phyloP scores from a whole-genome alignment of 768 basidiomycete species.

The Termitomyces sp. region DNA sequence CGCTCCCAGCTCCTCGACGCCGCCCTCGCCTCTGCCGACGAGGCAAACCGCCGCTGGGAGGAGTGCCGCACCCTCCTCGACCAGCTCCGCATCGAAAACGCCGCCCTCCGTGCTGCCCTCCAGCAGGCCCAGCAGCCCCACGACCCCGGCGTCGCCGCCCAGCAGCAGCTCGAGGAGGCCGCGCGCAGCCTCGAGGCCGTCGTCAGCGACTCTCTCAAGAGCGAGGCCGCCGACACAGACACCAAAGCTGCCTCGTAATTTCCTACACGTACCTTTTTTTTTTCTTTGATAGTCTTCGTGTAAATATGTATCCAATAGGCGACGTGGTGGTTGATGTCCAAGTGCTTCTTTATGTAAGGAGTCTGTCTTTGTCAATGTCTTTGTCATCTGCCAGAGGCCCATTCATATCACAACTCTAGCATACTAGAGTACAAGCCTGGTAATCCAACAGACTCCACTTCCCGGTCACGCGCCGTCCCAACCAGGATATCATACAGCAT shows the following conservation, averaged over 20 bases:
- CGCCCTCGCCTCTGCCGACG: slow-evolving; percentile 80
- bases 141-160: slow-evolving; percentile 1
- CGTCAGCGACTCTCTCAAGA: slow-evolving; percentile 18
- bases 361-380: slow-evolving; percentile 32
- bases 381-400: slow-evolving; percentile 26
- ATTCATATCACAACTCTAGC: not conserved
- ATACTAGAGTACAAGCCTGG: not conserved
- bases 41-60: slow-evolving; percentile 86
- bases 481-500: slow-evolving; percentile 8
- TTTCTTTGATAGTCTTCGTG: not conserved
- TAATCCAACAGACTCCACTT: not conserved
- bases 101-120: slow-evolving; percentile 68
- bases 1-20: slow-evolving; percentile 83
- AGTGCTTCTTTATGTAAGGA: slow-evolving; percentile 29
- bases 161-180: slow-evolving; percentile 21
- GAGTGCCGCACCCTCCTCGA: slow-evolving; percentile 89
- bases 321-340: slow-evolving; percentile 23
- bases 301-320: not conserved
- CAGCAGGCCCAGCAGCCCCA: slow-evolving; percentile 19
- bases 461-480: not conserved
- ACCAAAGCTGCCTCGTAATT: not conserved
- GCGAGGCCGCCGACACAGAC: slow-evolving; percentile 1
- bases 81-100: slow-evolving; percentile 79
- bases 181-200: slow-evolving; percentile 19
- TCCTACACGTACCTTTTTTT: not conserved